Percentiles rank a stretch among this genome's conserved stretches.
Evolutionary conservation across 345 rosid species (phyloP).

Genomic region (Iberis pinnata): DNA sequence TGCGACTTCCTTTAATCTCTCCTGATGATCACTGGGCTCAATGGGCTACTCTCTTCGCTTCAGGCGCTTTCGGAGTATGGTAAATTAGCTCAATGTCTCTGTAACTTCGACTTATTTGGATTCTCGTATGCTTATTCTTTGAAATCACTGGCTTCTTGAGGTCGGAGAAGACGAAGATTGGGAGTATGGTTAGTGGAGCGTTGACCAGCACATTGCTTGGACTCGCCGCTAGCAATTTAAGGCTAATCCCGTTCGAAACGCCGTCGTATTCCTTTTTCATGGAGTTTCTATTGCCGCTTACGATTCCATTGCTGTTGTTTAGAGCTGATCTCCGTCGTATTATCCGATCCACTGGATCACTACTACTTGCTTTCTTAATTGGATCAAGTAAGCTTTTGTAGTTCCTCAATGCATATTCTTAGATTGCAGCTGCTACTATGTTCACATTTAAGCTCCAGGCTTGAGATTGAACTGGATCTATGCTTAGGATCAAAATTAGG

Average conservation of each 20-base stretch:
- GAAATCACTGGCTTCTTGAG: conserved; percentile 20
- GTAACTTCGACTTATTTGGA: neutral
- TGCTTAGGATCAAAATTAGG: neutral
- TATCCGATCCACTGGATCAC: conserved; percentile 51
- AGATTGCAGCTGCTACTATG: neutral
- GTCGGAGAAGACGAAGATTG: conserved; percentile 78
- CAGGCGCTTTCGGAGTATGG: conserved; percentile 89
- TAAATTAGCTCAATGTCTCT: conserved; percentile 20
- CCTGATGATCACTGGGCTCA: conserved; percentile 72
- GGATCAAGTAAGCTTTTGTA: conserved; percentile 46
- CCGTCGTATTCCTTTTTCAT: conserved; percentile 53
- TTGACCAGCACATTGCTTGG: conserved; percentile 74
- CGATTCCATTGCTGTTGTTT: conserved; percentile 63
- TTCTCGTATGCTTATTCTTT: neutral
- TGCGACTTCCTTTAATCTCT: conserved; percentile 48
- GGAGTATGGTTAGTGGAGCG: conserved; percentile 72
- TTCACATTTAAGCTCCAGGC: neutral
- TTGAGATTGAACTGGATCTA: neutral
- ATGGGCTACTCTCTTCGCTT: conserved; percentile 71
- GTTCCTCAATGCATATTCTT: neutral
- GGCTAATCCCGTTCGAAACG: conserved; percentile 57
- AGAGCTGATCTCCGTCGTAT: conserved; percentile 73
- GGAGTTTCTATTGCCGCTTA: conserved; percentile 61
- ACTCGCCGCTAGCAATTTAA: conserved; percentile 64
- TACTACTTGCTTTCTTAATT: conserved; percentile 69